These are phyloP conservation scores for Microsporum ferrugineum DNA, from an alignment of 2,329 filamentous ascomycete genomes.

Conservation along the genomic window DNA sequence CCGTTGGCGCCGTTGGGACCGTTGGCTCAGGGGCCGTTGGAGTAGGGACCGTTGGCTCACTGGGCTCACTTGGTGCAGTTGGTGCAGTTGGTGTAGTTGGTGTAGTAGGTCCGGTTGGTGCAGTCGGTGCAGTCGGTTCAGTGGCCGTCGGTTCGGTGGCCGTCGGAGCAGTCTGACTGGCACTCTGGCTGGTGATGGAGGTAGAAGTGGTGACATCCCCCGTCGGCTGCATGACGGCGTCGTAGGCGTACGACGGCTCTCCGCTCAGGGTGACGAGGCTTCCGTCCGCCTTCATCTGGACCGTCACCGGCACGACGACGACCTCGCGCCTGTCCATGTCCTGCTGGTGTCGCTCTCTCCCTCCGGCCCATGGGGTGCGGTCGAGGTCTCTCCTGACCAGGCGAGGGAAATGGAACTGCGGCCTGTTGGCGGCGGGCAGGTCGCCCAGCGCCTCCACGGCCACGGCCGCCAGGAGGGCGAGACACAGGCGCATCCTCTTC, in stretches of 20 bases:
- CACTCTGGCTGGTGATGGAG: not conserved
- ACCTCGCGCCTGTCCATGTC: conserved; percentile 7
- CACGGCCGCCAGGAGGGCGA: conserved; percentile 24
- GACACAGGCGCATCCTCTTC: not conserved
- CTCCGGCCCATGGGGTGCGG: not conserved
- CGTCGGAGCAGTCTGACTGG: not conserved
- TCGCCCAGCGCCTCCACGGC: conserved; percentile 24
- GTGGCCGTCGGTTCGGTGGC: no score
- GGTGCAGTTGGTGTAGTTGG: not conserved
- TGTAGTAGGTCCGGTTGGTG: not conserved
- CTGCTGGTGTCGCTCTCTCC: not conserved
- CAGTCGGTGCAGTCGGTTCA: not conserved
- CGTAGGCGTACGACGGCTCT: not conserved
- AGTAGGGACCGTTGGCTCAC: not conserved
- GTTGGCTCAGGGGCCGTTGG: not conserved
- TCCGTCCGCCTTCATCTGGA: conserved; percentile 9
- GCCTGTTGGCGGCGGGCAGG: conserved; percentile 20
- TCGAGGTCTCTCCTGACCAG: conserved; percentile 20
- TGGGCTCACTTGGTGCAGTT: not conserved
- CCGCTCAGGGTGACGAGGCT: not conserved
- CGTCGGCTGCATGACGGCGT: not conserved
- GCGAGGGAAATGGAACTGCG: conserved; percentile 26
- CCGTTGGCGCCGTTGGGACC: not conserved
- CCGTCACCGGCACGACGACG: conserved; percentile 12
- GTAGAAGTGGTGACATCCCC: not conserved